phyloP scores from a whole-genome alignment of 2,329 filamentous ascomycete species.

The Phaeophleospora eucalypticola region DNA sequence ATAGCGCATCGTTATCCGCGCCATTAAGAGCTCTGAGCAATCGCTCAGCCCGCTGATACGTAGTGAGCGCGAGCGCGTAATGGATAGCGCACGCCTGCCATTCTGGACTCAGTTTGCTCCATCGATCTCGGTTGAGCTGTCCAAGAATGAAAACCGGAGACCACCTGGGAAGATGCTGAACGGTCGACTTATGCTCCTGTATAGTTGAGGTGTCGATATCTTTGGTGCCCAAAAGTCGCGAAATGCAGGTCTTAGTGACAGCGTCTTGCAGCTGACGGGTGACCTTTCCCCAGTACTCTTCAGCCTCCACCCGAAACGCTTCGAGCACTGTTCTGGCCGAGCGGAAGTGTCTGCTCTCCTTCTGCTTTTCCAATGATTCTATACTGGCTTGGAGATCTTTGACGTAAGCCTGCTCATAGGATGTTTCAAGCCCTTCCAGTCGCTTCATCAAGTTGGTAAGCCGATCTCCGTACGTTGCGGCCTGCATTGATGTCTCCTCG shows the following conservation, averaged over 20 bases:
- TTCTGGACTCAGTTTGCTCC: constrained; percentile 1
- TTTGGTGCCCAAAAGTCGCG: not conserved
- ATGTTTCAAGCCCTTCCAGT: not conserved
- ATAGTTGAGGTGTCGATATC: not conserved
- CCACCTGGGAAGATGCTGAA: constrained; percentile 1
- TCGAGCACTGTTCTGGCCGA: no score
- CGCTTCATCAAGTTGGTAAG: not conserved
- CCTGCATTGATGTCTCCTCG: not conserved
- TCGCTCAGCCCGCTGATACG: constrained; percentile 44
- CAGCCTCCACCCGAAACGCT: not conserved
- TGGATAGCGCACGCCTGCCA: constrained; percentile 33
- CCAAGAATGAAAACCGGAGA: constrained; percentile 3
- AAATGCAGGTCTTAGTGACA: not conserved
- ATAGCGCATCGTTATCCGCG: constrained; percentile 18
- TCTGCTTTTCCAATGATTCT: not conserved
- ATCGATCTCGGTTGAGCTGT: constrained; percentile 1
- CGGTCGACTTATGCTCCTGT: not conserved
- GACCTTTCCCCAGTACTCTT: not conserved
- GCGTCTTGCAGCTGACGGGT: not conserved
- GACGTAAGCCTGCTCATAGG: not conserved
- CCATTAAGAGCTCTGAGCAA: constrained; percentile 27
- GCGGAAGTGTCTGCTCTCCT: no score
- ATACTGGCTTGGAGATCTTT: not conserved
- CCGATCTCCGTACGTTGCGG: no score
- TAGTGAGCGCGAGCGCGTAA: constrained; percentile 44